A percentile compares a stretch with the other conserved stretches of the same genome.
Conservation (phyloP, 2,329 filamentous ascomycete genomes). For the Periconia macrospinosa region DNA sequence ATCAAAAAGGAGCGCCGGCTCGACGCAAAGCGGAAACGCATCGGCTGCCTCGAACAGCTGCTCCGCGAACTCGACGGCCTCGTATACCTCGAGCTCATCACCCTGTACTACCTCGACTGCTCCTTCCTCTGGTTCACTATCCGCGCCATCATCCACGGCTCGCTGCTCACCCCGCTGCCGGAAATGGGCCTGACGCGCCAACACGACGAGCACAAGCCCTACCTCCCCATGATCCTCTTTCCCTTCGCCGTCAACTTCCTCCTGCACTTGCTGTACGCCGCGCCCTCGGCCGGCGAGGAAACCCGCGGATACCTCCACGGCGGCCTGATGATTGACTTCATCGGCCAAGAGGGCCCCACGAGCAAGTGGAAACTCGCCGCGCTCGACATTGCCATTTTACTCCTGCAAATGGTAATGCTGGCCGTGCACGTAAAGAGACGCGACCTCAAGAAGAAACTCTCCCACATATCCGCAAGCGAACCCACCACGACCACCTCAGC, state of each 20-base stretch:
- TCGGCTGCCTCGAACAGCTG: slow-evolving; percentile 55
- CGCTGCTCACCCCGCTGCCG: slow-evolving; percentile 62
- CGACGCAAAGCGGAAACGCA: slow-evolving; percentile 40
- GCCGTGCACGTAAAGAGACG: slow-evolving; percentile 57
- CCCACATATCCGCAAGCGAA: slow-evolving; percentile 25
- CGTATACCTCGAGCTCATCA: slow-evolving; percentile 63
- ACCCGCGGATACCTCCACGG: slow-evolving; percentile 62
- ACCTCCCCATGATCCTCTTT: slow-evolving; percentile 56
- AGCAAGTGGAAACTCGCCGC: slow-evolving; percentile 55
- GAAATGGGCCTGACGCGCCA: slow-evolving; percentile 49
- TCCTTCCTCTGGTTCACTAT: slow-evolving; percentile 60
- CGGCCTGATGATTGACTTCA: slow-evolving; percentile 65
- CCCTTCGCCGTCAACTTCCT: slow-evolving; percentile 60
- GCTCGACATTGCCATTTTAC: slow-evolving; percentile 57
- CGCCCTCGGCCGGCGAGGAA: slow-evolving; percentile 50
- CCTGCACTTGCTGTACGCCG: slow-evolving; percentile 50
- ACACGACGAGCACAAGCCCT: slow-evolving; percentile 55
- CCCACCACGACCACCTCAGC: slow-evolving; percentile 11
- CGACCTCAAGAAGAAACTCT: slow-evolving; percentile 47
- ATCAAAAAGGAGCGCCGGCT: slow-evolving; percentile 27
- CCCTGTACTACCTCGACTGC: slow-evolving; percentile 66
- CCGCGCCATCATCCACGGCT: slow-evolving; percentile 58
- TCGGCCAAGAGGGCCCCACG: slow-evolving; percentile 62
- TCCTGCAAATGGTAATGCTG: slow-evolving; percentile 61
- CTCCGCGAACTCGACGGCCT: slow-evolving; percentile 61